Evolutionary conservation across 768 basidiomycete species (phyloP), one percentile per base, ranked within the genome.

Genomic region (Pleurotus giganteus): DNA sequence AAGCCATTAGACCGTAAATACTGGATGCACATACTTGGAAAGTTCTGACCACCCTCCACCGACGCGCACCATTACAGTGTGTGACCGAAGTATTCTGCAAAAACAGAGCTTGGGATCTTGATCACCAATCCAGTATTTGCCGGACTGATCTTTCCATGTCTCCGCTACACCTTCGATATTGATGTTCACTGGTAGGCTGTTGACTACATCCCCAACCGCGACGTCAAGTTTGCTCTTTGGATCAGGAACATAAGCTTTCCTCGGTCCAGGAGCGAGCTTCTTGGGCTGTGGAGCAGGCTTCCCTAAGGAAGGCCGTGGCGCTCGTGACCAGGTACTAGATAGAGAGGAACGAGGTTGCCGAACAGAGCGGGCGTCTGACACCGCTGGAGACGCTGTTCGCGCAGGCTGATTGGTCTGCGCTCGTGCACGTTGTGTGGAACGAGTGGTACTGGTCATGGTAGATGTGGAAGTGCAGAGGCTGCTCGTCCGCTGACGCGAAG

Each of bases 121-220:
- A 60, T 92, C 87, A 12, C 95, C 95, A 61, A 96, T 97, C 94
- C 92, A 96, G 65, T 95, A 94, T 65, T 94, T 94, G 17, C 94
- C 94, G 58, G 92, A 94, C 70, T 91, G 86, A 66, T 95, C 94
- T 66, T 86, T 85, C 93, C 93, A 96, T 5, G 85, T 88, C 47
- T 91, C 89, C 4, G 83, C 80, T 4, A 90, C 87, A 12, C 89
- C 84, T 68, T 91, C 86, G 28, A 94, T 74, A 56, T 87, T 91
- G 70, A 93, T 91, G 53, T 86, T 84, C 23, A 94, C 86, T 15
- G 89, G 86, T 17, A 98, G 81, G 59, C 85, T 84, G 70, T 97
- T 97, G 59, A 98, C 84, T 47, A 98, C 89, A 61, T 89, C 86
- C 17, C 93, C 94, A 46, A 98, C 91, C 5, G 93, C 94, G 34